Evolutionary conservation across 768 basidiomycete genomes (phyloP), one percentile per base, ranked within the genome.

Genomic region (Goffeauzyma gilvescens): DNA sequence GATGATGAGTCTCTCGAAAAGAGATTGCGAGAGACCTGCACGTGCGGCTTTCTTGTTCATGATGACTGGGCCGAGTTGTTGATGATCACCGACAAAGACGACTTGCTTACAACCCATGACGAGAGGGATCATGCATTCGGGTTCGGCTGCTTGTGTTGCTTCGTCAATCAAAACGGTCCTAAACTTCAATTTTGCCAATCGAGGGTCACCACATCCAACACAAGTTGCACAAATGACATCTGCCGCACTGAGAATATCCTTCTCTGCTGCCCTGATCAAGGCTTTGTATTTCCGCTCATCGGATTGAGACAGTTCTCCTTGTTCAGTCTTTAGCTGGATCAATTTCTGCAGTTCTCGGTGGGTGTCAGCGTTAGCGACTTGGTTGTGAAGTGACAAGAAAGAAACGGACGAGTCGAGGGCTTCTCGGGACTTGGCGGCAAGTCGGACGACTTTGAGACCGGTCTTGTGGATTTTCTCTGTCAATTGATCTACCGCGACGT

Each of bases 11-110:
- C 93, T 81, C 62, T 98, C 93, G 54, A 98, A 98, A 15, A 98
- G 76, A 0, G 93, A 98, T 58, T 96, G 93, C 0, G 89, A 95
- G 28, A 98, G 73, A 15, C 93, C 93, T 4, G 93, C 93, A n/a
- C 87, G 82, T 2, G 93, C 90, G 0, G 93, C 93, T 60, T 98
- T 96, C 75, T 98, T 98, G 74, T 96, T 98, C 93, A 98, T 96
- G 62, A 98, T 95, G 55, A 96, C 93, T 6, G 93, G 93, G 1
- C 93, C 93, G 38, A 96, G 78, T 72, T 96, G 93, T 69, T 81
- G 60, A 63, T 93, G 83, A 66, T 95, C 90, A 41, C 93, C 93
- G 42, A 98, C 93, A 30, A 98, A 75, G 21, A 98, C 93, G 42
- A 86, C 86, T 58, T 98, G 93, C 65, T 96, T 96, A 62, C 89